Conservation (phyloP, 2,329 filamentous ascomycete species). For the Clonostachys byssicola region DNA sequence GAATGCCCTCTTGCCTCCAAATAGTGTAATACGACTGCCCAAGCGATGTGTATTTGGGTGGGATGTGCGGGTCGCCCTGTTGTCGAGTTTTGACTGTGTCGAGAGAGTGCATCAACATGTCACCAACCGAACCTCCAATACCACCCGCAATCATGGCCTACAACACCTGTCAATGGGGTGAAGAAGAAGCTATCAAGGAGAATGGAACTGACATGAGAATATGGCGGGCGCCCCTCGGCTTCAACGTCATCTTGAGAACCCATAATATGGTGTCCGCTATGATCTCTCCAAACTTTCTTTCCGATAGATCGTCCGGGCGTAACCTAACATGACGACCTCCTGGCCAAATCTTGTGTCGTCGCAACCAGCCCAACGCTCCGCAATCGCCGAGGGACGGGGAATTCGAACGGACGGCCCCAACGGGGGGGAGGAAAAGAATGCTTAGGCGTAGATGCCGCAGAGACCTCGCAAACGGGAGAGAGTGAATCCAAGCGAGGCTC, state of each 20-base stretch:
- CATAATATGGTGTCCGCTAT: conserved; percentile 20
- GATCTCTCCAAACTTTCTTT: not conserved
- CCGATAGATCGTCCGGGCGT: not conserved
- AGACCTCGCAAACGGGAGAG: too few species aligned
- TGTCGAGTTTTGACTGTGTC: conserved; percentile 98
- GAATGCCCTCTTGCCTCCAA: conserved; percentile 83
- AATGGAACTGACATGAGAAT: conserved; percentile 30
- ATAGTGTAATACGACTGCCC: conserved; percentile 91
- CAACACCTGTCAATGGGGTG: not conserved
- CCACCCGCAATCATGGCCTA: conserved; percentile 95
- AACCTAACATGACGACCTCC: too few species aligned
- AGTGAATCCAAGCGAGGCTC: too few species aligned
- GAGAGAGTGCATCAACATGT: conserved; percentile 97
- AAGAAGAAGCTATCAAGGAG: not conserved
- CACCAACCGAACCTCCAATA: conserved; percentile 85
- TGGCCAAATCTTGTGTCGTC: too few species aligned
- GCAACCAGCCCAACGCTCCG: too few species aligned
- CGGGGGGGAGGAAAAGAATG: too few species aligned
- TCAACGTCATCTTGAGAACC: conserved; percentile 25
- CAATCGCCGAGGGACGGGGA: too few species aligned
- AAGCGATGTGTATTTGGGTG: conserved; percentile 88
- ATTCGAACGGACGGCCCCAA: too few species aligned
- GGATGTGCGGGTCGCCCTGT: conserved; percentile 90
- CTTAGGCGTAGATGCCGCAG: too few species aligned
- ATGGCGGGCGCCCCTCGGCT: conserved; percentile 36